These are phyloP conservation scores for Porphyra umbilicalis DNA, from an alignment of 31 red algal genomes.

Conservation along the genomic window DNA sequence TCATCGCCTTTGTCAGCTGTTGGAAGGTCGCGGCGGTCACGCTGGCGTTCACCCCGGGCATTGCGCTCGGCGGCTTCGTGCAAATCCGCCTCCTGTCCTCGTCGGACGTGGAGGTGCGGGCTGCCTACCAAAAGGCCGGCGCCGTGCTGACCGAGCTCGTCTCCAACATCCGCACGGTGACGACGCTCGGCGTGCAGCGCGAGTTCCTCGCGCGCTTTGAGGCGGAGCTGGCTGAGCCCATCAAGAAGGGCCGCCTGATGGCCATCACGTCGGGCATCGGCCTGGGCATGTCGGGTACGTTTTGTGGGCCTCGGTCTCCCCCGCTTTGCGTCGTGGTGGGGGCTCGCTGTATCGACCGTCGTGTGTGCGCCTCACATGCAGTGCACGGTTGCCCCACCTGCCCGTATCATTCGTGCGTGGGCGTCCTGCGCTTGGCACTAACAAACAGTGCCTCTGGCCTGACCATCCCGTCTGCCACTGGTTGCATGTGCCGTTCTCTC, in stretches of 20 bases:
- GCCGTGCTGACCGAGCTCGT: background rate
- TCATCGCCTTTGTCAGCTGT: background rate
- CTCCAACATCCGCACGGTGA: conserved; percentile 6
- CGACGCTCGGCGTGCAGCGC: background rate
- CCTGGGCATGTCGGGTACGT: conserved; percentile 31
- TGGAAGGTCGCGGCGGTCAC: conserved; percentile 5
- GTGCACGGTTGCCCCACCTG: too few relatives aligned
- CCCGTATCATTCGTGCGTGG: too few relatives aligned
- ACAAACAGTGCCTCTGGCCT: too few relatives aligned
- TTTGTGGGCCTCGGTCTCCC: conserved; percentile 37
- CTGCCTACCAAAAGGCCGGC: background rate
- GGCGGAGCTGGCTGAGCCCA: background rate
- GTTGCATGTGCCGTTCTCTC: too few relatives aligned
- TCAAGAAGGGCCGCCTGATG: background rate
- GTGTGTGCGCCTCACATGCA: too few relatives aligned
- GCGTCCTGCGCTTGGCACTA: too few relatives aligned
- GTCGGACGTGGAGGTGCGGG: background rate
- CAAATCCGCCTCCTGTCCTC: background rate
- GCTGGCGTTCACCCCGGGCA: background rate
- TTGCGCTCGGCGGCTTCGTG: background rate
- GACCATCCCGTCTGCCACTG: too few relatives aligned
- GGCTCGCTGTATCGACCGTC: too few relatives aligned
- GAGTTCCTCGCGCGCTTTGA: background rate
- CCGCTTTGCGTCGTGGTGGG: conserved; percentile 18
- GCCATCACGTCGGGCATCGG: conserved; percentile 8